Percentiles rank a stretch among this genome's conserved stretches.
phyloP scores from a whole-genome alignment of 257 asterid genomes.

The Solanum clarkiae region DNA sequence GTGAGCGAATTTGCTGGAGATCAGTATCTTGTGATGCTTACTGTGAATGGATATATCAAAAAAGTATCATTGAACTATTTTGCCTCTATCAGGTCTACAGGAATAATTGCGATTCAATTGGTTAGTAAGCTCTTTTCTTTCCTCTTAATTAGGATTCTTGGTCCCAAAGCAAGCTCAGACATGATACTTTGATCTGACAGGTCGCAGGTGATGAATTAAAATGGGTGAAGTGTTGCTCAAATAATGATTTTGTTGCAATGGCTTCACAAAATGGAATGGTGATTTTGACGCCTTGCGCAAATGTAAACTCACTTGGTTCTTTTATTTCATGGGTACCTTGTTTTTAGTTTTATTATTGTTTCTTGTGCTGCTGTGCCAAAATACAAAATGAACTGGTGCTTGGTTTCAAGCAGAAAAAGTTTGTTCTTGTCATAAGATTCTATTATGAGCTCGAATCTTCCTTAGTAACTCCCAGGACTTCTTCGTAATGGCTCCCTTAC shows the following conservation, averaged over 20 bases:
- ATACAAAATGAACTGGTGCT: background rate
- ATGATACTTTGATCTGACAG: constrained; percentile 27
- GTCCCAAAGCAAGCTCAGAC: constrained; percentile 4
- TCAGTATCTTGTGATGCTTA: constrained; percentile 88
- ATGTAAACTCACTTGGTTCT: constrained; percentile 28
- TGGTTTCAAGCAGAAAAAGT: background rate
- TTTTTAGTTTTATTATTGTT: background rate
- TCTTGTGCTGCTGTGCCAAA: background rate
- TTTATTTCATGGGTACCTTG: background rate
- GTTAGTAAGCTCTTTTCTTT: constrained; percentile 37
- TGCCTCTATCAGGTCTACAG: constrained; percentile 88
- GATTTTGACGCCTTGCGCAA: constrained; percentile 60
- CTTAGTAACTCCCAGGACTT: too few relatives aligned
- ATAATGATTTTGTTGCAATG: constrained; percentile 89
- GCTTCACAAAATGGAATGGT: constrained; percentile 95
- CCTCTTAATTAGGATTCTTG: background rate
- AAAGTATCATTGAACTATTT: constrained; percentile 82
- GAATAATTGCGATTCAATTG: constrained; percentile 93
- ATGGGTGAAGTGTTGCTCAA: constrained; percentile 87
- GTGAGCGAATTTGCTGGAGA: constrained; percentile 77
- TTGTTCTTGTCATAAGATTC: background rate
- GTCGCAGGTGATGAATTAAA: constrained; percentile 93
- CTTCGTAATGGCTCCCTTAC: too few relatives aligned
- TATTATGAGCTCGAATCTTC: background rate
- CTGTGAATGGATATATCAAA: constrained; percentile 86